Percentiles rank a stretch among this genome's conserved stretches.
These are phyloP conservation scores for Blastomyces percursus DNA, from an alignment of 2,329 filamentous ascomycete species.

Conservation along the genomic window DNA sequence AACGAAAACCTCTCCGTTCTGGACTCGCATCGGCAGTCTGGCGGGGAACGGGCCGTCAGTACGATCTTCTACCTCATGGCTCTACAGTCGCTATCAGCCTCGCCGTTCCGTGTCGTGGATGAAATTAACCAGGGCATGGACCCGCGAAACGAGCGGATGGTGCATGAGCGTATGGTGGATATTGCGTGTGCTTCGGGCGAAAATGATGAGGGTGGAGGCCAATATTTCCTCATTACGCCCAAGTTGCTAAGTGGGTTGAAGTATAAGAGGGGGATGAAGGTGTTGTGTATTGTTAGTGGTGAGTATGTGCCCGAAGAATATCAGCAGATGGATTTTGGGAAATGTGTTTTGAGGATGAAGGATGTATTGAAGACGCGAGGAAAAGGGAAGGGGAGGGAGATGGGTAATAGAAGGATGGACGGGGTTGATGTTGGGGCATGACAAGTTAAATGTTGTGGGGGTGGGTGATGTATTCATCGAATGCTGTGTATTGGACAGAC, in stretches of 20 bases:
- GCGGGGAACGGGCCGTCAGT: slow-evolving; percentile 88
- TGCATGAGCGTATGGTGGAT: slow-evolving; percentile 95
- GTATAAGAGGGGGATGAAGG: slow-evolving; percentile 84
- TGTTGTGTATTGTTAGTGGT: slow-evolving; percentile 87
- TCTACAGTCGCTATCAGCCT: slow-evolving; percentile 81
- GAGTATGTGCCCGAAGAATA: slow-evolving; percentile 45
- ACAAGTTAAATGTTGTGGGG: neutral
- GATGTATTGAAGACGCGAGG: slow-evolving; percentile 17
- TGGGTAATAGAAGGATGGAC: neutral
- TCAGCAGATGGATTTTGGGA: slow-evolving; percentile 27
- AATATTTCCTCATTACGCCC: slow-evolving; percentile 96
- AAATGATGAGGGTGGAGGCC: slow-evolving; percentile 34
- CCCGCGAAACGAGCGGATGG: slow-evolving; percentile 93
- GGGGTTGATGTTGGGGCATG: slow-evolving; percentile 1
- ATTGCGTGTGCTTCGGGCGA: slow-evolving; percentile 68
- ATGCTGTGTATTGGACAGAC: neutral
- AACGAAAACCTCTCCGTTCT: slow-evolving; percentile 74
- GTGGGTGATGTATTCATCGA: neutral
- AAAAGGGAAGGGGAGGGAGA: slow-evolving; percentile 4
- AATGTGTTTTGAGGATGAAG: slow-evolving; percentile 27
- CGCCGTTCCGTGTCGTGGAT: slow-evolving; percentile 95
- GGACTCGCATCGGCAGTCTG: slow-evolving; percentile 86
- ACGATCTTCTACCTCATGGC: slow-evolving; percentile 99
- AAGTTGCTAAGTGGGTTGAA: slow-evolving; percentile 78
- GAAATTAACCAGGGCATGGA: slow-evolving; percentile 99